Evolutionary conservation across 1,139 yeast species (phyloP), one percentile per base, ranked within the genome.

Genomic region (Wickerhamomyces sp.): DNA sequence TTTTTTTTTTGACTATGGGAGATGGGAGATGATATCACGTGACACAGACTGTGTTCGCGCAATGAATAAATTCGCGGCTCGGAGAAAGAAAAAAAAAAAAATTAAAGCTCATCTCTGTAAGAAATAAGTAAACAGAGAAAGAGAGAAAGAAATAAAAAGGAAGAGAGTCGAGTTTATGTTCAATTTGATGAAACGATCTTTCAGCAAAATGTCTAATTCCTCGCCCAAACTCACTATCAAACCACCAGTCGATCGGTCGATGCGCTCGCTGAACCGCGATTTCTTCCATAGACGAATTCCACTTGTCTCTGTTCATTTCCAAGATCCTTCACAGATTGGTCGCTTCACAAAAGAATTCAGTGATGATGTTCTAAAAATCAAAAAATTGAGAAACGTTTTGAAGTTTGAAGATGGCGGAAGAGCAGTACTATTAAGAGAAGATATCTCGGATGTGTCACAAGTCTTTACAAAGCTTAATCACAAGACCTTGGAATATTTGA

Each of bases 221-320:
- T n/a, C n/a, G n/a, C n/a, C 28, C n/a, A 25, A 19, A 23, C 17
- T 34, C 13, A 41, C 47, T 28, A 35, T 50, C 14, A 28, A 38
- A 4, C 94, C 95, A 4, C 96, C 96, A 0, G 63, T 75, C 11
- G 69, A 81, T 54, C 61, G 86, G 33, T 64, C 72, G 6, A 80
- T 86, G 89, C 71, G 54, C 29, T 67, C 55, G 16, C 66, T 89
- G 31, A 91, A 88, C 57, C 70, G 82, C 30, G 58, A 71, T 0
- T 73, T 76, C 47, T 89, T 88, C 61, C 54, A 63, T 9, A 68
- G 67, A 21, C 63, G 66, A 11, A 62, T 83, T 6, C 72, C 77
- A 1, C 62, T 87, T 16, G 72, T 83, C 44, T 82, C 78, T 13
- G 87, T 89, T 2, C 60, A 68, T 34, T 77, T 89, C 50, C 76